Conservation (phyloP, 2,329 filamentous ascomycete genomes). For the Aspergillus ochraceus region DNA sequence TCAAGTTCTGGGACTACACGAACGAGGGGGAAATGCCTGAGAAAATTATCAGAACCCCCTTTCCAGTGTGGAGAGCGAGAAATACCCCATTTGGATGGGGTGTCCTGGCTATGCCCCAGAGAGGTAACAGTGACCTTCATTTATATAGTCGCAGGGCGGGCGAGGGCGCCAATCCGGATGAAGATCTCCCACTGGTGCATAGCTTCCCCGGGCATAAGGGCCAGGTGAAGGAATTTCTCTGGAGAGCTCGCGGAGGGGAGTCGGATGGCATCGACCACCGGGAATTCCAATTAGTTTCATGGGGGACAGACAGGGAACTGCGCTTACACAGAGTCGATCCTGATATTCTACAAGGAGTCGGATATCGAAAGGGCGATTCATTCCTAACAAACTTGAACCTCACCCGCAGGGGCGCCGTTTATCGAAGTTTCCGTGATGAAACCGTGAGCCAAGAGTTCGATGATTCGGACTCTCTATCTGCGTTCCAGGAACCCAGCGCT, state of each 20-base stretch:
- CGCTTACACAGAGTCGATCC: slow-evolving; percentile 73
- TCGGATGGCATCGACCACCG: slow-evolving; percentile 73
- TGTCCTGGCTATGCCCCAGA: slow-evolving; percentile 86
- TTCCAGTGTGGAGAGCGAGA: slow-evolving; percentile 86
- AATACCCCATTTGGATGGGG: slow-evolving; percentile 89
- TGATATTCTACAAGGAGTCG: slow-evolving; percentile 65
- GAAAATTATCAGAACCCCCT: slow-evolving; percentile 76
- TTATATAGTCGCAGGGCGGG: slow-evolving; percentile 69
- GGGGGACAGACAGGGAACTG: slow-evolving; percentile 83
- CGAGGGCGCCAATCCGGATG: slow-evolving; percentile 37
- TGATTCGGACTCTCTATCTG: slow-evolving; percentile 42
- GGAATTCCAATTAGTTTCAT: slow-evolving; percentile 90
- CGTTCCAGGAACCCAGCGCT: slow-evolving; percentile 20
- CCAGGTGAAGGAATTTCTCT: slow-evolving; percentile 86
- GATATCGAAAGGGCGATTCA: slow-evolving; percentile 68
- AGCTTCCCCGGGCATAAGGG: slow-evolving; percentile 57
- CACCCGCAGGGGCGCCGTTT: slow-evolving; percentile 79
- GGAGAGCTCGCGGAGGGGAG: slow-evolving; percentile 73
- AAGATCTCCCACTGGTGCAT: slow-evolving; percentile 46
- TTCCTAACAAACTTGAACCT: slow-evolving; percentile 66
- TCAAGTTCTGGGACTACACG: slow-evolving; percentile 88
- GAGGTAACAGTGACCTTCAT: slow-evolving; percentile 79
- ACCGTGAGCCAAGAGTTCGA: slow-evolving; percentile 60
- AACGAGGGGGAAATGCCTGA: slow-evolving; percentile 65
- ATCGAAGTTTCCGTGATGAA: slow-evolving; percentile 79